phyloP scores from a whole-genome alignment of 352 stramenopile species.

The Pythium biforme region DNA sequence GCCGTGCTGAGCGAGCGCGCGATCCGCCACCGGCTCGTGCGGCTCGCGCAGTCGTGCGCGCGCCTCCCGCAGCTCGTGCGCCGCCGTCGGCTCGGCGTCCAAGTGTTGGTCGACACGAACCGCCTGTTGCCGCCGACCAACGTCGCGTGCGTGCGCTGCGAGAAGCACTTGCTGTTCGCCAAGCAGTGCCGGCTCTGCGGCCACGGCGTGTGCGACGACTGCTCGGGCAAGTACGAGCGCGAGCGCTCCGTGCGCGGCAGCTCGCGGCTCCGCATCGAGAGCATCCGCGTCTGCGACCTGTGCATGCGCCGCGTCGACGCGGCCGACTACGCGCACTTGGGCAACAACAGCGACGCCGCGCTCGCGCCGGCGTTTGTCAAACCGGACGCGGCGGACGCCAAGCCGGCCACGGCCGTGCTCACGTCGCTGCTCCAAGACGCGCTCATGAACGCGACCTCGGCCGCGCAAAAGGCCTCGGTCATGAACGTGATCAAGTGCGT shows the following conservation, averaged over 20 bases:
- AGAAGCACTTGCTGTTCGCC: constrained; percentile 41
- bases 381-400: constrained; percentile 7
- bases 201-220: constrained; percentile 56
- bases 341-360: constrained; percentile 11
- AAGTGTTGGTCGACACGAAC: constrained; percentile 45
- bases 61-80: constrained; percentile 49
- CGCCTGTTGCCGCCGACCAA: constrained; percentile 48
- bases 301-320: constrained; percentile 55
- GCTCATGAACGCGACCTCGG: constrained; percentile 27
- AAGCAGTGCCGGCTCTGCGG: constrained; percentile 64
- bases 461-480: constrained; percentile 38
- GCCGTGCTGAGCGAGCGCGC: constrained; percentile 2
- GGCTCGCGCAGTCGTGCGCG: constrained; percentile 18
- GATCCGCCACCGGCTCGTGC: constrained; percentile 22
- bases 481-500: constrained; percentile 53
- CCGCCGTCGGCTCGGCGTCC: constrained; percentile 51
- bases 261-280: constrained; percentile 21
- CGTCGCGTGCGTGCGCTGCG: constrained; percentile 55
- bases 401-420: constrained; percentile 34
- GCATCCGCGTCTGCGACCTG: constrained; percentile 48
- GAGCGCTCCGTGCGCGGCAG: constrained; percentile 19
- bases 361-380: constrained; percentile 27
- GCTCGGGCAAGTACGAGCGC: constrained; percentile 35
- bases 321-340: constrained; percentile 49
- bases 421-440: constrained; percentile 41